Conservation (phyloP, 768 basidiomycete species). For the Fomitopsis serialis region DNA sequence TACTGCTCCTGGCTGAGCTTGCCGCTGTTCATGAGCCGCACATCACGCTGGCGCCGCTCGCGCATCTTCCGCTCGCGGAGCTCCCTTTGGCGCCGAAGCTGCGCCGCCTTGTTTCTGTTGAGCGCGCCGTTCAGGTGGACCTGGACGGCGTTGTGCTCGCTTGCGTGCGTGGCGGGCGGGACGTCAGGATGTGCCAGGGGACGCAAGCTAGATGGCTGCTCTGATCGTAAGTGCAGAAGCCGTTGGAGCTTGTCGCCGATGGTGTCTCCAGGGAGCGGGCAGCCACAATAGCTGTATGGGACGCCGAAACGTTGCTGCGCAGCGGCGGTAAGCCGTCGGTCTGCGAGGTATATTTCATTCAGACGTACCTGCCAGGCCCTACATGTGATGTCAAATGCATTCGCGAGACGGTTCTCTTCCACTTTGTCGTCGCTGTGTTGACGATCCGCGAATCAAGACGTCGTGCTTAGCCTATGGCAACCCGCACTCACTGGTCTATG, state of each 20-base stretch:
- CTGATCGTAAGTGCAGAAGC: constrained; percentile 11
- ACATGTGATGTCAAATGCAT: constrained; percentile 45
- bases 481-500: constrained; percentile 28
- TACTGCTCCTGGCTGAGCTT: constrained; percentile 9
- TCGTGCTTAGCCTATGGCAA: not conserved
- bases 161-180: constrained; percentile 49
- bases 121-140: constrained; percentile 24
- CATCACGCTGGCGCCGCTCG: constrained; percentile 23
- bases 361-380: constrained; percentile 44
- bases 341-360: too few species aligned
- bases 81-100: constrained; percentile 17
- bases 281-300: constrained; percentile 57
- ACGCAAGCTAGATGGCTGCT: constrained; percentile 25
- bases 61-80: constrained; percentile 21
- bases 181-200: constrained; percentile 30
- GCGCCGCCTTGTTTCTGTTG: not conserved
- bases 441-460: not conserved
- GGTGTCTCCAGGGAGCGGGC: constrained; percentile 42
- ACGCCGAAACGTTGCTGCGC: constrained; percentile 40
- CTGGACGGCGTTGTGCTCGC: constrained; percentile 42
- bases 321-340: not conserved
- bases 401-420: constrained; percentile 38
- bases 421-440: constrained; percentile 42
- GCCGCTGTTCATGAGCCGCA: constrained; percentile 19
- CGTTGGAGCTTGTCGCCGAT: constrained; percentile 39